Evolutionary conservation across 2,329 filamentous ascomycete genomes (phyloP).

Genomic region (Phialemonium atrogriseum): DNA sequence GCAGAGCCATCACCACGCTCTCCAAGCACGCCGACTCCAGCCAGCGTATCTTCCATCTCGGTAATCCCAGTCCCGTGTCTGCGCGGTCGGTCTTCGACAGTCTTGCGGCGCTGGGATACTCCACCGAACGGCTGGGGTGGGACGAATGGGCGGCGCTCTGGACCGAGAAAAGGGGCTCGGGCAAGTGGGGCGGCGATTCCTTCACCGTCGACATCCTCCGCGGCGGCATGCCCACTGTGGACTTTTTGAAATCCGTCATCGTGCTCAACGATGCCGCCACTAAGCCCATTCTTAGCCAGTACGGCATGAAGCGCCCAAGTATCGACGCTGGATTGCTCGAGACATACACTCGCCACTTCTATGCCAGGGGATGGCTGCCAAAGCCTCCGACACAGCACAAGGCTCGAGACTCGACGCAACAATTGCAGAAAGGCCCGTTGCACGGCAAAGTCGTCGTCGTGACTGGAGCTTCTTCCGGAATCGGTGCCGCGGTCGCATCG

Average conservation of each 20-base stretch:
- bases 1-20: constrained; percentile 63
- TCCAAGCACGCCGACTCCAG: constrained; percentile 51
- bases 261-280: constrained; percentile 67
- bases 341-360: constrained; percentile 75
- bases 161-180: constrained; percentile 59
- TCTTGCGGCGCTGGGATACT: constrained; percentile 60
- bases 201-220: constrained; percentile 75
- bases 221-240: constrained; percentile 70
- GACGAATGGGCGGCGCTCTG: constrained; percentile 69
- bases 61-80: constrained; percentile 63
- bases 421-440: constrained; percentile 52
- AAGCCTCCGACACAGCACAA: constrained; percentile 51
- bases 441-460: constrained; percentile 64
- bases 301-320: constrained; percentile 54
- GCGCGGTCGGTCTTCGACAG: constrained; percentile 57
- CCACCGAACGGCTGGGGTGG: constrained; percentile 57
- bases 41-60: constrained; percentile 66
- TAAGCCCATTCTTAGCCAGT: constrained; percentile 43
- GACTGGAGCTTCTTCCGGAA: constrained; percentile 73
- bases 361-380: constrained; percentile 68
- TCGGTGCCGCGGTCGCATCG: constrained; percentile 64
- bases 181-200: constrained; percentile 58
- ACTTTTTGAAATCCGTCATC: constrained; percentile 62
- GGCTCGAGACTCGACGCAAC: too few species aligned
- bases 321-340: constrained; percentile 64